Base-by-base conservation (phyloP, 1,284 basidiomycete species). In the Chalciporus sp. region DNA sequence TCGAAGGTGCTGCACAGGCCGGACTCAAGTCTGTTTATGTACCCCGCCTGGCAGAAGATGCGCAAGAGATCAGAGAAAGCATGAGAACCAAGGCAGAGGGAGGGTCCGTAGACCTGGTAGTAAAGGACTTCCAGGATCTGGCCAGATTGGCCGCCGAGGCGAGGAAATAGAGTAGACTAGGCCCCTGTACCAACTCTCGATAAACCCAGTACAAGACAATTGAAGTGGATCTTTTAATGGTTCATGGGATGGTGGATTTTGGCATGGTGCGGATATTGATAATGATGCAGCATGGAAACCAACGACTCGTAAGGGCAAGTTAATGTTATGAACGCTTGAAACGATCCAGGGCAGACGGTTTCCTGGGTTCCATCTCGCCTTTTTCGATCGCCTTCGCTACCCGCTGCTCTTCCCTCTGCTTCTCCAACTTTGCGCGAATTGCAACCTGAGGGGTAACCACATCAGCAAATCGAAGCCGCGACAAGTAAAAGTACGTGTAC, bases 291-390 rank as follows among this genome's bases (percentile, higher is more conserved):
- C 14, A 14, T 14, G 33, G 33, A 35, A 12, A 35, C 14, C 16
- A 17, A 37, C 27, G 8, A 28, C 1, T 39, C 12, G 31, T 29
- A 43, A 47, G 12, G 27, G 42, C 29, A 19, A 10, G 48, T 19
- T 11, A 31, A 52, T n/a, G n/a, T 66, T 47, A 70, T 31, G 53
- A 1, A 19, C 63, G 63, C 45, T 70, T 78, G 72, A 90, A 90
- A 10, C 87, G 77, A 74, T 90, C 86, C 53, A 90, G 70, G 14
- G 86, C 88, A 29, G 85, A 85, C 2, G 80, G 74, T 61, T 83
- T 82, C 56, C 63, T 68, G 11, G 69, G 68, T 61, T 72, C 70
- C 41, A 72, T 67, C 28, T 69, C 70, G 19, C 76, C 76, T 31
- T 65, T 75, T 44, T 74, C 76, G 8, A 70, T 75, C 23, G 72